Base-by-base conservation (phyloP, 257 asterid species). In the Solanum arcanum region DNA sequence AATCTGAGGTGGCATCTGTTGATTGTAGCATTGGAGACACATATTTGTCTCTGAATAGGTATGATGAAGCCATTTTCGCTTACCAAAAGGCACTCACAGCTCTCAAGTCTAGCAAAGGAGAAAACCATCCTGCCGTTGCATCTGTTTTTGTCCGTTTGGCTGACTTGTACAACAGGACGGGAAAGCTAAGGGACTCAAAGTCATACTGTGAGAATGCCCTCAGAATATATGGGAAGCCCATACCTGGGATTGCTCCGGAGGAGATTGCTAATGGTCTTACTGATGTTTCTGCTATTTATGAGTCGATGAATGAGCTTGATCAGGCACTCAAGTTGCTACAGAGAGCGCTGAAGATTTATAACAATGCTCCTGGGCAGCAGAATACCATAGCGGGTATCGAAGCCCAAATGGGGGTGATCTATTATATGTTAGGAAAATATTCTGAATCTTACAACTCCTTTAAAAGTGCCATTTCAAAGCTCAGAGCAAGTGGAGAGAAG, bases 331-430 rank as follows among this genome's bases (percentile, higher is more conserved):
- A 95, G 91, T 42, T 97, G 90, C 91, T 97, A 72, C 94, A 93
- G 76, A 97, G 90, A 95, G 99, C 99, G 4, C 87, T 95, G n/a
- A 94, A 95, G 92, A 93, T 97, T 44, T 97, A 95, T 83, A 92
- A 93, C 6, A 94, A 95, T 83, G 94, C 98, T 35, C 98, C 98
- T 4, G 99, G 98, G 49, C 98, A 95, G 90, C 98, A 94, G 88
- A 94, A 89, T 90, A 94, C 98, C 0, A 88, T 94, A 86, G 98
- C 98, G 12, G 98, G 98, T 33, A 97, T 97, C 13, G 99, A 97
- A 88, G 98, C 98, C 84, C 98, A 95, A 90, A 94, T 95, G 95
- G 99, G 98, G 69, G 98, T 95, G 70, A 90, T 97, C 94, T 83
- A 93, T 87, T 95, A 95, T 83, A 94, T 95, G 96, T 83, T 94